Conservation (phyloP, 1,284 basidiomycete species). For the Leccinum angustisporum region DNA sequence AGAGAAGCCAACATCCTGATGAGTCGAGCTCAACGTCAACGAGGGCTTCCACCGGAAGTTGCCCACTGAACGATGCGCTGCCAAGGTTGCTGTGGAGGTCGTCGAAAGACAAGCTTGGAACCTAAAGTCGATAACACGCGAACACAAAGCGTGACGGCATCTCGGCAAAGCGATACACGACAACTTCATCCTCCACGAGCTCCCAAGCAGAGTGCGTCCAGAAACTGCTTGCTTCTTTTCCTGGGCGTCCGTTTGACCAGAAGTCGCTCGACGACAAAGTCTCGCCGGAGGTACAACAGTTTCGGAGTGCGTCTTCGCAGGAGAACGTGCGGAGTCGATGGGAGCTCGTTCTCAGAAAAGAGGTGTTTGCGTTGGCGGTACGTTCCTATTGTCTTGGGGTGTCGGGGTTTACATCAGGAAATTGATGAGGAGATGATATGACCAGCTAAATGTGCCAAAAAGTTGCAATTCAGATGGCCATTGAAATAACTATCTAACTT, state of each 20-base stretch:
- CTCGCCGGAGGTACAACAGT: slow-evolving; percentile 43
- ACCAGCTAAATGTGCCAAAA: too few relatives aligned
- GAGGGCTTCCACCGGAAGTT: neutral
- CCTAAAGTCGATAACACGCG: slow-evolving; percentile 18
- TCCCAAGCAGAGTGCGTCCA: slow-evolving; percentile 33
- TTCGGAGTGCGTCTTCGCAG: slow-evolving; percentile 42
- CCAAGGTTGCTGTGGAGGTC: slow-evolving; percentile 8
- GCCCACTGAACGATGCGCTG: neutral
- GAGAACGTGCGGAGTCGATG: slow-evolving; percentile 68
- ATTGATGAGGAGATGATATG: too few relatives aligned
- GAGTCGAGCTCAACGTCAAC: slow-evolving; percentile 32
- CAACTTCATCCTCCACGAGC: too few relatives aligned
- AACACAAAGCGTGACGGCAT: slow-evolving; percentile 21
- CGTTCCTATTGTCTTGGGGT: slow-evolving; percentile 28
- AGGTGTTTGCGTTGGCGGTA: slow-evolving; percentile 69
- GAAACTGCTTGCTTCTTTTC: slow-evolving; percentile 52
- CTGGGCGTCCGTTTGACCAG: slow-evolving; percentile 48
- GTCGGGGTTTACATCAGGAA: neutral
- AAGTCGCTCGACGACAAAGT: slow-evolving; percentile 51
- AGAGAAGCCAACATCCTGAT: slow-evolving; percentile 35
- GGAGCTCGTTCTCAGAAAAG: slow-evolving; percentile 69
- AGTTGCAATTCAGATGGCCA: too few relatives aligned
- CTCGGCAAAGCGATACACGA: slow-evolving; percentile 21
- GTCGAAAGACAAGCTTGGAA: slow-evolving; percentile 22
- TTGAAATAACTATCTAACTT: too few relatives aligned